phyloP scores from a whole-genome alignment of 2,329 filamentous ascomycete species.

The Gyromitra esculenta region DNA sequence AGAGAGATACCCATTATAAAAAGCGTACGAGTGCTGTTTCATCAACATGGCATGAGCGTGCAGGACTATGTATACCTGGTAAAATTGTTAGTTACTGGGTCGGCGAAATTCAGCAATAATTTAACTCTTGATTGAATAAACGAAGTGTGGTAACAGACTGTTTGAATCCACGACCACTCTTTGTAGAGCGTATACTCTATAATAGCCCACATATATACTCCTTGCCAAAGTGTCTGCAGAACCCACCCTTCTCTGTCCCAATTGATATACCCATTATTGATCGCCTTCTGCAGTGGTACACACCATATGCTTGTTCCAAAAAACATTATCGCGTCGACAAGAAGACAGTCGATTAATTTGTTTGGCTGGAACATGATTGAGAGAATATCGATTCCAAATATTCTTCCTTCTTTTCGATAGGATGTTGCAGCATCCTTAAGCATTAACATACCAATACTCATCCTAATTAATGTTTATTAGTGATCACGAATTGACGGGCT shows the following conservation, averaged over 20 bases:
- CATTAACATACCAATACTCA: conserved; percentile 73
- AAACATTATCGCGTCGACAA: conserved; percentile 77
- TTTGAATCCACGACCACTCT: conserved; percentile 85
- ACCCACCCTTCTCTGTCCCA: conserved; percentile 78
- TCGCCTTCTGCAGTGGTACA: conserved; percentile 69
- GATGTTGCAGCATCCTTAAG: conserved; percentile 74
- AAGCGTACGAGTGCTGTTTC: conserved; percentile 84
- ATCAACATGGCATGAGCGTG: conserved; percentile 80
- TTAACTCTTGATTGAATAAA: neutral
- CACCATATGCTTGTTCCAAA: conserved; percentile 72
- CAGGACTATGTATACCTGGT: conserved; percentile 71
- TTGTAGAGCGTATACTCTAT: conserved; percentile 74
- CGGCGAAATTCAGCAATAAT: neutral
- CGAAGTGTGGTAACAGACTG: conserved; percentile 62
- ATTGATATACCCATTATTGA: conserved; percentile 69
- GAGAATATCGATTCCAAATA: conserved; percentile 76
- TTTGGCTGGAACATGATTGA: conserved; percentile 69
- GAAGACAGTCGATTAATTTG: conserved; percentile 64
- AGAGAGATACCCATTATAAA: conserved; percentile 79
- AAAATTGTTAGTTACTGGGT: conserved; percentile 2
- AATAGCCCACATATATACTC: conserved; percentile 69
- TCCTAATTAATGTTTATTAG: conserved; percentile 60
- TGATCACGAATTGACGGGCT: neutral
- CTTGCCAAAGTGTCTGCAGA: conserved; percentile 78
- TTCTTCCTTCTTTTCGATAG: conserved; percentile 73